Conservation (phyloP, 2,329 filamentous ascomycete species). For the Fusarium piperis region DNA sequence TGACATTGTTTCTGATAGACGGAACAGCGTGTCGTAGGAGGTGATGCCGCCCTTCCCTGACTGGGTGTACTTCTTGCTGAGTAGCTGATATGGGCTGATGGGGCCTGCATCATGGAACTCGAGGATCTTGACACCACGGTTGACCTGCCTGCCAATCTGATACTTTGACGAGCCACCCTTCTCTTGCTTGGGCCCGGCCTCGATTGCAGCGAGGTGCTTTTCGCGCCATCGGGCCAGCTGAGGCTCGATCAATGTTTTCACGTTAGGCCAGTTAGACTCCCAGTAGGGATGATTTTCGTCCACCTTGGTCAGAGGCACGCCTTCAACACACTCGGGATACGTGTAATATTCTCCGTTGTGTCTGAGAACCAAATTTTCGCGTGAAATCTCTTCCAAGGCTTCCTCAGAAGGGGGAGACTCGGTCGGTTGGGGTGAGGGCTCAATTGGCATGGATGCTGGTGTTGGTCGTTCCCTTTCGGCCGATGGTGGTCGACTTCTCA, state of each 20-base stretch:
- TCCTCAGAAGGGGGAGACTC: slow-evolving; percentile 17
- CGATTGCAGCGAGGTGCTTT: slow-evolving; percentile 54
- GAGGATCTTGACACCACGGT: slow-evolving; percentile 63
- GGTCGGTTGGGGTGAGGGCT: slow-evolving; percentile 41
- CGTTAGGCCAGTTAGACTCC: slow-evolving; percentile 62
- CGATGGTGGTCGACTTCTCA: slow-evolving; percentile 42
- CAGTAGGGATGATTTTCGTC: slow-evolving; percentile 62
- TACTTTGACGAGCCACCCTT: slow-evolving; percentile 57
- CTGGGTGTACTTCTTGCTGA: slow-evolving; percentile 61
- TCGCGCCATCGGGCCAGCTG: slow-evolving; percentile 59
- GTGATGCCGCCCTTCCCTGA: slow-evolving; percentile 52
- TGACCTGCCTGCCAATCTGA: slow-evolving; percentile 65
- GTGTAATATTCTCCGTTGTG: slow-evolving; percentile 62
- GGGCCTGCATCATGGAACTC: slow-evolving; percentile 61
- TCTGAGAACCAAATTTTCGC: slow-evolving; percentile 54
- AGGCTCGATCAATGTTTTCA: slow-evolving; percentile 55
- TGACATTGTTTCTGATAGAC: slow-evolving; percentile 62
- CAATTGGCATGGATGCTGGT: slow-evolving; percentile 40
- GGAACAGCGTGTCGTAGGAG: slow-evolving; percentile 67
- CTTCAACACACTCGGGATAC: slow-evolving; percentile 61
- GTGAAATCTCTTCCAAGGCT: slow-evolving; percentile 53
- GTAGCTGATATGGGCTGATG: slow-evolving; percentile 66
- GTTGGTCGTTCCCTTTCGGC: slow-evolving; percentile 42
- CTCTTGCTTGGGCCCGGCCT: slow-evolving; percentile 46
- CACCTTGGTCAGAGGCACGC: slow-evolving; percentile 64